Evolutionary conservation across 805 yeast genomes (phyloP), one percentile per base, ranked within the genome.

Genomic region (Schizosaccharomyces japonicus): DNA sequence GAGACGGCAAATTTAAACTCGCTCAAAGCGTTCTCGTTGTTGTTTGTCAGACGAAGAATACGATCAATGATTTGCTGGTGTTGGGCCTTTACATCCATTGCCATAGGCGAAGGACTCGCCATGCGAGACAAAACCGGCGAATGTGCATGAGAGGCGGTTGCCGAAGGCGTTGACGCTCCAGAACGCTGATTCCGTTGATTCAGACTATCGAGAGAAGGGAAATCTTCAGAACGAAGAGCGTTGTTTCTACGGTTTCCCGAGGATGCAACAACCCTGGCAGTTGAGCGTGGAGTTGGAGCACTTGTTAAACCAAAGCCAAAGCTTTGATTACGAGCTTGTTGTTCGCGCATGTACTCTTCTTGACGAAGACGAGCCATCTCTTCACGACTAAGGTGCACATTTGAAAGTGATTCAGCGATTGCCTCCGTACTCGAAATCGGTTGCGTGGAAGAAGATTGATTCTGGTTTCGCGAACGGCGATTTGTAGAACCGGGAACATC

Each of bases 401-500:
- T 36, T 2, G 42, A 17, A 15, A 36, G 23, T 21, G 42, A 36
- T 13, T 29, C 13, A 13, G 32, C 32, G 13, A n/a, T 15, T n/a
- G 7, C 40, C 7, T 10, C 13, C 28, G 42, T 40, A 30, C 17
- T 25, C 29, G 31, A 31, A n/a, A 15, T 32, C 17, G 39, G 31
- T 44, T 30, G 25, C 10, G 50, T 28, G 11, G 50, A 11, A 6
- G 42, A 13, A 19, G n/a, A 17, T 17, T 31, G 15, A n/a, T 39
- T 26, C 7, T 21, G 28, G 17, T 31, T 44, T 17, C 51, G 44
- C 10, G 39, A 25, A 11, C 47, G 11, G 17, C 49, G 49, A 13
- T 31, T 21, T 11, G 15, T 31, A 15, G 47, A 31, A n/a, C 44
- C 39, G 15, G 25, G 47, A 13, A 47, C 51, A 25, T 28, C 39